Evolutionary conservation across 2,329 filamentous ascomycete genomes (phyloP).

Genomic region (Colletotrichum orchidophilum): DNA sequence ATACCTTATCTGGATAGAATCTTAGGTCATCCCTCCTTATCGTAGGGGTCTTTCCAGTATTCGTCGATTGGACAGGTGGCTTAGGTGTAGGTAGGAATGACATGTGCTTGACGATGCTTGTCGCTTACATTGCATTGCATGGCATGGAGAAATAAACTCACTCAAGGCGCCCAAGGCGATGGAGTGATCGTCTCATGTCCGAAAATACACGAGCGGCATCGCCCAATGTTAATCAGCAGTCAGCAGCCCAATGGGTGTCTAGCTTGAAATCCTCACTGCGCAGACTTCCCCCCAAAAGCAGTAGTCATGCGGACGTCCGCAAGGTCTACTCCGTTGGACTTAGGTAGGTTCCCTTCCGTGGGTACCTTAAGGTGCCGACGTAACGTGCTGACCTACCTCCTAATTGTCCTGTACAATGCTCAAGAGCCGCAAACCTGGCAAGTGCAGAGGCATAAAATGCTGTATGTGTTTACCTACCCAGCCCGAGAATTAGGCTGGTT

Average conservation of each 20-base stretch:
- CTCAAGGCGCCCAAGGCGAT: not conserved
- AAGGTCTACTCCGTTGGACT: not conserved
- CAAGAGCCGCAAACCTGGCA: not conserved
- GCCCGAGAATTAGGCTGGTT: not conserved
- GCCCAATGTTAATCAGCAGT: not conserved
- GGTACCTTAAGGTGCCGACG: not conserved
- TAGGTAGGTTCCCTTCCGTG: not conserved
- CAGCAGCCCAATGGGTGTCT: not conserved
- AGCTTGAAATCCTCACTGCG: not conserved
- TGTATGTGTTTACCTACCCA: not conserved
- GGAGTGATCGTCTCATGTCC: constrained; percentile 21
- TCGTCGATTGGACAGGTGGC: not conserved
- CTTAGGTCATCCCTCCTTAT: not conserved
- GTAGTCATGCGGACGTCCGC: constrained; percentile 10
- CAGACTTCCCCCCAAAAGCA: not conserved
- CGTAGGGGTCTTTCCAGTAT: not conserved
- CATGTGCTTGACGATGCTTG: not conserved
- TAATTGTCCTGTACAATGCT: too few relatives aligned
- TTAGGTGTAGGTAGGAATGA: not conserved
- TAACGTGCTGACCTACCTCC: too few relatives aligned
- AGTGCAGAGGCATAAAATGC: not conserved
- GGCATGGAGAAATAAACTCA: not conserved
- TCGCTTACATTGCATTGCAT: not conserved
- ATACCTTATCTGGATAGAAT: not conserved
- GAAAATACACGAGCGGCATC: not conserved